Percentiles rank a stretch among this genome's conserved stretches.
Conservation (phyloP, 2,329 filamentous ascomycete species). For the Microdochium paspali region DNA sequence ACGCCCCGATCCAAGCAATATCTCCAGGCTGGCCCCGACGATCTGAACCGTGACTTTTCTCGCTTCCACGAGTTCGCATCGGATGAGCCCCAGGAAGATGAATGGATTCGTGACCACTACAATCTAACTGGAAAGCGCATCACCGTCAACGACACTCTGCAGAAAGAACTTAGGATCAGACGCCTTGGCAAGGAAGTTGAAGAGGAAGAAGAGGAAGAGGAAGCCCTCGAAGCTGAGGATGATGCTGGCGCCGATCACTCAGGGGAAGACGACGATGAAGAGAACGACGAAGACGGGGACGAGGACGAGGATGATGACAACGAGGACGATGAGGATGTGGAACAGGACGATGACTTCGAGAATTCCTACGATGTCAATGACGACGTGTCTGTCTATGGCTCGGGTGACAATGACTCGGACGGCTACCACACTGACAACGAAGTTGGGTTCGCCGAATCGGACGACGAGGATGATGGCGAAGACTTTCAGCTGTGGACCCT, state of each 20-base stretch:
- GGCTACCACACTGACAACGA: slow-evolving; percentile 72
- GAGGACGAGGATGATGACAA: slow-evolving; percentile 38
- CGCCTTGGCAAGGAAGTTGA: slow-evolving; percentile 82
- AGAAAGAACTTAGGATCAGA: slow-evolving; percentile 83
- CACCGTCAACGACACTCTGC: slow-evolving; percentile 81
- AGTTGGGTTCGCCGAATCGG: slow-evolving; percentile 58
- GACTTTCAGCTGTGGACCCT: slow-evolving; percentile 53
- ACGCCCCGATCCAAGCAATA: slow-evolving; percentile 32
- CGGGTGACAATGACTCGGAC: slow-evolving; percentile 42
- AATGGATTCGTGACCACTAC: slow-evolving; percentile 73
- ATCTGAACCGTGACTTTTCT: slow-evolving; percentile 44
- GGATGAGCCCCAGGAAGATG: slow-evolving; percentile 71
- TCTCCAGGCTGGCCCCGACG: slow-evolving; percentile 38
- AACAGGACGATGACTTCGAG: slow-evolving; percentile 41
- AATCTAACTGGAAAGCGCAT: slow-evolving; percentile 58
- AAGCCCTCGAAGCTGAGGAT: slow-evolving; percentile 37
- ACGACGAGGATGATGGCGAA: slow-evolving; percentile 59
- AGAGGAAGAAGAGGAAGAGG: slow-evolving; percentile 71
- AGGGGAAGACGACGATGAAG: slow-evolving; percentile 33
- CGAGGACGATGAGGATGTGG: slow-evolving; percentile 41
- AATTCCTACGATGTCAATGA: slow-evolving; percentile 46
- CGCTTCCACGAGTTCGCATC: slow-evolving; percentile 89
- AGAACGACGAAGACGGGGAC: slow-evolving; percentile 37
- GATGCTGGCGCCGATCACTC: slow-evolving; percentile 27
- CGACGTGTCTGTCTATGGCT: slow-evolving; percentile 51